A percentile compares a stretch with the other conserved stretches of the same genome.
phyloP scores from a whole-genome alignment of 805 yeast species.

The Hermanozyma aechmeae region DNA sequence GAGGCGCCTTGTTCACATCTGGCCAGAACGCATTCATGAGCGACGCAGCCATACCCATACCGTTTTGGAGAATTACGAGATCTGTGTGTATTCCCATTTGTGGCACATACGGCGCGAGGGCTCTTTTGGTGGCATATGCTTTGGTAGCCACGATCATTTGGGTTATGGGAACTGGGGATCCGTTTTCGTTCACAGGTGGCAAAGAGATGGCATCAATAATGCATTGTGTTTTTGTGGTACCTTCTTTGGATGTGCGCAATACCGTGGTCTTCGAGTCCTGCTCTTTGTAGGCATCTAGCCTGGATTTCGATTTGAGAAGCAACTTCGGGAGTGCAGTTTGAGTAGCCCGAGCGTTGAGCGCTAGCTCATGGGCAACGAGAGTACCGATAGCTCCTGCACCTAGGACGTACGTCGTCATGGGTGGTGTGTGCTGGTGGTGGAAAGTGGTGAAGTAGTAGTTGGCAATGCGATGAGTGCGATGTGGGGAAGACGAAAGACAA shows the following conservation, averaged over 20 bases:
- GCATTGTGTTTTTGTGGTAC: no score
- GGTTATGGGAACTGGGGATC: slow-evolving; percentile 23
- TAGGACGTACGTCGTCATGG: slow-evolving; percentile 16
- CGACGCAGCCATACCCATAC: slow-evolving; percentile 60
- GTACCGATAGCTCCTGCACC: slow-evolving; percentile 51
- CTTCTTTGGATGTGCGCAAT: slow-evolving; percentile 12
- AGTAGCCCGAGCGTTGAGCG: no score
- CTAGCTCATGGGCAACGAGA: slow-evolving; percentile 37
- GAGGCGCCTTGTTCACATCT: slow-evolving; percentile 36
- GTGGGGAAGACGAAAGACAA: no score
- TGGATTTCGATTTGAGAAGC: slow-evolving; percentile 27
- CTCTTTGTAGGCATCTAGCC: slow-evolving; percentile 30
- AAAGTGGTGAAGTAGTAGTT: no score
- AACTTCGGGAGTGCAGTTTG: slow-evolving; percentile 12
- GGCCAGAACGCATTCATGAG: slow-evolving; percentile 50
- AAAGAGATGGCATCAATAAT: no score
- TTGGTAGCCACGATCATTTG: slow-evolving; percentile 73
- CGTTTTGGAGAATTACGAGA: slow-evolving; percentile 73
- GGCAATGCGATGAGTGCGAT: no score
- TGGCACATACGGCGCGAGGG: slow-evolving; percentile 47
- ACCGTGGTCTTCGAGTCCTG: slow-evolving; percentile 29
- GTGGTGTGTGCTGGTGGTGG: no score
- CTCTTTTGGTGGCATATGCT: slow-evolving; percentile 60
- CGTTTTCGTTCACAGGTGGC: no score
- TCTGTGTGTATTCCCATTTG: slow-evolving; percentile 42